Evolutionary conservation across 225 moss, liverwort and hornwort species (phyloP), one percentile per base, ranked within the genome.

Genomic region (Polytrichum commune): DNA sequence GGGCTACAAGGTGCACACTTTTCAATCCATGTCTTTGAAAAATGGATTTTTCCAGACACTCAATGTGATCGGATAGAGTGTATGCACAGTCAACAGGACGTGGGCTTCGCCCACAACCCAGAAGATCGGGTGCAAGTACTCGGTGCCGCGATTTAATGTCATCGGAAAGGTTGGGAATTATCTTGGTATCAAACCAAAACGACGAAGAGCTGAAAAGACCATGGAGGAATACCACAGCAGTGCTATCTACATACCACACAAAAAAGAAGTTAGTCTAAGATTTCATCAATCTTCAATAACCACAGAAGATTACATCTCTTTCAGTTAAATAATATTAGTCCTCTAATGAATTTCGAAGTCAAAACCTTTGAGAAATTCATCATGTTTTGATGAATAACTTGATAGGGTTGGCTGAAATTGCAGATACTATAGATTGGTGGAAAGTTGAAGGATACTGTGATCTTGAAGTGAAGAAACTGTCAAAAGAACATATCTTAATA

Each of bases 181-280:
- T 53, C 33, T 82, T 79, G 29, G 88, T 84, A 69, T 91, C 91
- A 55, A 89, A 86, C 91, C 91, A 91, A 71, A 91, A 91, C 22
- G 84, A 78, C 2, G 91, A 91, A 28, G 88, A 88, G 69, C 91
- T 91, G 80, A 88, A 91, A 69, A 91, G 62, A 19, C 91, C 91
- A 64, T 91, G 91, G 30, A 91, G 75, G 62, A 91, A 91, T n/a
- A 91, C 7, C n/a, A 88, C 82, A 24, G 80, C 91, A 19, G 84
- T 84, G 30, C 55, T 75, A 18, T 78, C 85, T 80, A 70, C 75
- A 76, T 62, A 28, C 38, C 32, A 69, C 22, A 33, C 19, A 4
- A 65, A 22, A 53, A 33, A 25, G 26, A 19, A 63, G 3, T 58
- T n/a, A 1, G 38, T 10, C 0, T 9, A 38, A 38, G 38, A 10